Evolutionary conservation across 2,329 filamentous ascomycete species (phyloP).

Genomic region (Penicillium sp.): DNA sequence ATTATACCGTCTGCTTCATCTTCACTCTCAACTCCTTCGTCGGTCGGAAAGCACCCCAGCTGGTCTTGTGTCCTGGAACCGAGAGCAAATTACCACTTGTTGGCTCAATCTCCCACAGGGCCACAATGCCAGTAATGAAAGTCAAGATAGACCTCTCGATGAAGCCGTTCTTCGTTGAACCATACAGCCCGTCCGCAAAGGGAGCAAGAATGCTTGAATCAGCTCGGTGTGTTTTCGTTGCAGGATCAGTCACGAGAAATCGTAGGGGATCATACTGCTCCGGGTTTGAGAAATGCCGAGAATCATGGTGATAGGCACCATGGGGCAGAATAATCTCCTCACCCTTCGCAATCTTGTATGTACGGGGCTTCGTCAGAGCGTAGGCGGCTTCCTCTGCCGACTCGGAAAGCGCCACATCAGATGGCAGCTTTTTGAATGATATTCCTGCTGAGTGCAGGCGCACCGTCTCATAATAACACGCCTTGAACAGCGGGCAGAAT

Average conservation of each 20-base stretch:
- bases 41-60: slow-evolving; percentile 53
- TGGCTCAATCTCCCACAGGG: slow-evolving; percentile 57
- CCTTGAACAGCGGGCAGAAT: slow-evolving; percentile 49
- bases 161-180: slow-evolving; percentile 53
- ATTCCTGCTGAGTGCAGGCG: slow-evolving; percentile 46
- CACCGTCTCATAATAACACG: slow-evolving; percentile 49
- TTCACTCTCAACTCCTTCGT: slow-evolving; percentile 55
- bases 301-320: slow-evolving; percentile 46
- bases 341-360: slow-evolving; percentile 44
- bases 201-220: slow-evolving; percentile 47
- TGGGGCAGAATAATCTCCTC: slow-evolving; percentile 48
- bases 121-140: slow-evolving; percentile 53
- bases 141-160: slow-evolving; percentile 52
- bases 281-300: slow-evolving; percentile 42
- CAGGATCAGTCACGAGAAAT: slow-evolving; percentile 46
- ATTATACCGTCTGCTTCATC: slow-evolving; percentile 46
- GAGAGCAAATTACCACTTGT: slow-evolving; percentile 48
- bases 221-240: slow-evolving; percentile 36
- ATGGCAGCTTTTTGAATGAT: slow-evolving; percentile 43
- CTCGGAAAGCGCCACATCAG: slow-evolving; percentile 42
- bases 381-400: slow-evolving; percentile 39
- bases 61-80: slow-evolving; percentile 52
- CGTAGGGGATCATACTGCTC: slow-evolving; percentile 46
- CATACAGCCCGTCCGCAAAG: slow-evolving; percentile 50
- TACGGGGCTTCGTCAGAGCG: slow-evolving; percentile 30